Base-by-base conservation (phyloP, 352 stramenopile species). In the Phytophthora brassicae region DNA sequence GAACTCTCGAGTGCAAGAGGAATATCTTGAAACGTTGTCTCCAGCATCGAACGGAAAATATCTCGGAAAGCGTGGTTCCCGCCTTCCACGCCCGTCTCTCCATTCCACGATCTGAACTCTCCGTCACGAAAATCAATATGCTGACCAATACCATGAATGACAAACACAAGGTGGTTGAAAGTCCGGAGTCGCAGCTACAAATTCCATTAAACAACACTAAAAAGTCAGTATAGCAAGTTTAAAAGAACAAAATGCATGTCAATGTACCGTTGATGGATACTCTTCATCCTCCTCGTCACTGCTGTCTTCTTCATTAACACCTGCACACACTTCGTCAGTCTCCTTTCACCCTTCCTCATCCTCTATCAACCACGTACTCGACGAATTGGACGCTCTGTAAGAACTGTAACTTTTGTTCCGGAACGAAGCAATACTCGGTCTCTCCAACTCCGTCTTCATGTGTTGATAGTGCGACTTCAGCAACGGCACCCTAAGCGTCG, bases 71-170 rank as follows among this genome's bases (percentile, higher is more conserved):
- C 73, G 54, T 90, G 78, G 60, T 92, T 94, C 35, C 81, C 84
- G n/a, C 81, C 81, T 62, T 90, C 82, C 6, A 91, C 63, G 6
- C 81, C 84, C 0, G 77, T 74, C 41, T 88, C 70, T 19, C 81
- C 82, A 31, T 92, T 87, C 83, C 81, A 92, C 2, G 80, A 88
- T 68, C 89, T 88, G 51, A 90, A 79, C 31, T 93, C 86, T 31
- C 84, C 84, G 47, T 94, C 86, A 28, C 90, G 84, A 50, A 95
- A 95, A 52, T 95, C 86, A 8, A 88, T 85, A 54, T 95, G 86
- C 23, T 91, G 81, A 22, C 86, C 86, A 20, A 95, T 95, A 4
- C 86, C 86, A 36, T 95, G 86, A 44, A 95, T 95, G 19, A 95
- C 69, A 43, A 95, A 95, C 41, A 95, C 75, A 35, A 95, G 72